Evolutionary conservation across 2,329 filamentous ascomycete genomes (phyloP).

Genomic region (Tolypocladium tropicale): DNA sequence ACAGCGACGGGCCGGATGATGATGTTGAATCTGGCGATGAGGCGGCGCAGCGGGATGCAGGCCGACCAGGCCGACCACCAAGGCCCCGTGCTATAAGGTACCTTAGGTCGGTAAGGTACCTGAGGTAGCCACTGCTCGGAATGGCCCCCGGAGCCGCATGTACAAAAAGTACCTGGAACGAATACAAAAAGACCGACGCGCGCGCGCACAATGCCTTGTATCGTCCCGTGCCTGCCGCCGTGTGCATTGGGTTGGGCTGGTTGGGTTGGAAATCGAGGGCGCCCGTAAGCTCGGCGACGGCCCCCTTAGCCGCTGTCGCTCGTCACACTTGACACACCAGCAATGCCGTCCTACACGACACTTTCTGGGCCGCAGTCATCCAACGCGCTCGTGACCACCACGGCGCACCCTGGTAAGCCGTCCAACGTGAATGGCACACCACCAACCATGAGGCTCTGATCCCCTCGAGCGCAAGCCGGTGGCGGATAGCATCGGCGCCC

Average conservation of each 20-base stretch:
- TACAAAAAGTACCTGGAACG: background rate
- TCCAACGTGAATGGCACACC: background rate
- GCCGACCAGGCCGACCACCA: too few species aligned
- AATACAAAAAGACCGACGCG: background rate
- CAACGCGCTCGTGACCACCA: background rate
- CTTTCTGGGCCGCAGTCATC: background rate
- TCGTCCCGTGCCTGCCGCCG: background rate
- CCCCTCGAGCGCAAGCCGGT: background rate
- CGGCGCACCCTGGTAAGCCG: background rate
- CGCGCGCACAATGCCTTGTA: background rate
- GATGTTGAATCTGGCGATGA: background rate
- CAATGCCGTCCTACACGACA: background rate
- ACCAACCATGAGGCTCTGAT: background rate
- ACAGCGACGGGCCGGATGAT: background rate
- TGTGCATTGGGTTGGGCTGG: background rate
- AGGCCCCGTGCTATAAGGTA: too few species aligned
- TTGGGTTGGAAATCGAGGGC: background rate
- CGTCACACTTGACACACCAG: background rate
- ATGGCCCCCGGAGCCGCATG: too few species aligned
- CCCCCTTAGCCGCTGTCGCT: background rate
- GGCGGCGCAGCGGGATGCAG: background rate
- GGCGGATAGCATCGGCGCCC: background rate
- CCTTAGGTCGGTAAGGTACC: too few species aligned
- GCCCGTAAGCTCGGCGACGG: background rate
- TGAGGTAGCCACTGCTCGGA: background rate